These are phyloP conservation scores for Salvia hispanica DNA, from an alignment of 257 asterid species.

Conservation along the genomic window DNA sequence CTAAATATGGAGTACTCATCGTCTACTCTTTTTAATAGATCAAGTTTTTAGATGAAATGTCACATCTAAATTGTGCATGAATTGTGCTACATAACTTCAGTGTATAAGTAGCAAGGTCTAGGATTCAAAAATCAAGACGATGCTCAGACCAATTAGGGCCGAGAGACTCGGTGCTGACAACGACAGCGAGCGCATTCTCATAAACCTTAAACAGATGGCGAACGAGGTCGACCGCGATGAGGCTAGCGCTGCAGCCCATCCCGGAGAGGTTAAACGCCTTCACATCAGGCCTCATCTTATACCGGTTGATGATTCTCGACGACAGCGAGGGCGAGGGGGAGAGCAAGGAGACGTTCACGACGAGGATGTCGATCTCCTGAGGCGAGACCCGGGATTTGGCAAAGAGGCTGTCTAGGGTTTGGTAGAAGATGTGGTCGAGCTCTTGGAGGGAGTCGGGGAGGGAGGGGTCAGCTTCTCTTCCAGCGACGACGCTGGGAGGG, in stretches of 20 bases:
- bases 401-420: constrained; percentile 30
- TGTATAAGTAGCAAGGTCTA: no score
- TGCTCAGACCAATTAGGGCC: constrained; percentile 35
- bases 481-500: constrained; percentile 27
- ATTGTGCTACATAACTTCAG: no score
- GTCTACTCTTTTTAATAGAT: no score
- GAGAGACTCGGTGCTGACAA: constrained; percentile 41
- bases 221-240: constrained; percentile 42
- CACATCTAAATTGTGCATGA: no score
- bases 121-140: no score
- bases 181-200: constrained; percentile 26
- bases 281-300: constrained; percentile 34
- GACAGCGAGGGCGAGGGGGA: constrained; percentile 45
- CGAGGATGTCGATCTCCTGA: constrained; percentile 35
- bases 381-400: constrained; percentile 28
- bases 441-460: constrained; percentile 28
- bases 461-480: background rate
- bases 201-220: constrained; percentile 33
- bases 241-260: constrained; percentile 57
- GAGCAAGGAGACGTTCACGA: constrained; percentile 36
- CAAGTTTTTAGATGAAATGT: no score
- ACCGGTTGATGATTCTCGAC: constrained; percentile 39
- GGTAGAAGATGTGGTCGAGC: constrained; percentile 31
- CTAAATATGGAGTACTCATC: no score
- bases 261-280: constrained; percentile 46